These are phyloP conservation scores for Fistulinella prunicolor DNA, from an alignment of 768 basidiomycete genomes.

Conservation along the genomic window DNA sequence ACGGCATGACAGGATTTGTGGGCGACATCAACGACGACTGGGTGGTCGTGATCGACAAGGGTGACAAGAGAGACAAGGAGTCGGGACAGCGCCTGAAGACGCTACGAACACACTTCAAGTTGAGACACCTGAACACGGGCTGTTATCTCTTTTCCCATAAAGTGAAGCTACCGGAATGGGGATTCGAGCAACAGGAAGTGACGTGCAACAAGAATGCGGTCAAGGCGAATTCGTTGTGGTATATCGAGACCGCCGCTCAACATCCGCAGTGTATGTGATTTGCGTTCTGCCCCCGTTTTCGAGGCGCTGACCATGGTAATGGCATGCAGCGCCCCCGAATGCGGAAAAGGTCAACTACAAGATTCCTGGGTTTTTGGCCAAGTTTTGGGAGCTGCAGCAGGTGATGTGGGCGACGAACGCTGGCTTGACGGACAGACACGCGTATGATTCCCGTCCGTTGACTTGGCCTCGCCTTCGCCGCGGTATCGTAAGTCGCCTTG, in stretches of 20 bases:
- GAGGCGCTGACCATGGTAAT: no score
- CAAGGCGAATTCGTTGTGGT: slow-evolving; percentile 88
- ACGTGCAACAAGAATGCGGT: slow-evolving; percentile 99
- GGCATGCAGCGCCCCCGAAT: slow-evolving; percentile 56
- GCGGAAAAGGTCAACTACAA: slow-evolving; percentile 87
- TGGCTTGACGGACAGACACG: slow-evolving; percentile 91
- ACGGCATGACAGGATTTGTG: slow-evolving; percentile 79
- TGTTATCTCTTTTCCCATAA: slow-evolving; percentile 99
- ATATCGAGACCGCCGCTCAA: slow-evolving; percentile 72
- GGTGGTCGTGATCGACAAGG: slow-evolving; percentile 80
- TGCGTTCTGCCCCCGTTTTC: neutral
- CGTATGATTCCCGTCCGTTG: slow-evolving; percentile 90
- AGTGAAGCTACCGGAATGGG: slow-evolving; percentile 97
- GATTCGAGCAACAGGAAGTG: slow-evolving; percentile 96
- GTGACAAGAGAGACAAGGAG: slow-evolving; percentile 59
- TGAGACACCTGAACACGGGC: slow-evolving; percentile 82
- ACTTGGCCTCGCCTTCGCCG: slow-evolving; percentile 89
- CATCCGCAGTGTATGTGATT: slow-evolving; percentile 65
- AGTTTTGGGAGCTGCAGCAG: slow-evolving; percentile 87
- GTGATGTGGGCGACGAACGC: slow-evolving; percentile 99
- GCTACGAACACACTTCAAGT: slow-evolving; percentile 74
- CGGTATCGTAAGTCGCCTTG: slow-evolving; percentile 73
- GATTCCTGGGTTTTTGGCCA: slow-evolving; percentile 83
- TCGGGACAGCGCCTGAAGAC: slow-evolving; percentile 74
- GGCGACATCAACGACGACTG: slow-evolving; percentile 96